phyloP scores from a whole-genome alignment of 2,329 filamentous ascomycete genomes.

The Phialocephala subalpina region DNA sequence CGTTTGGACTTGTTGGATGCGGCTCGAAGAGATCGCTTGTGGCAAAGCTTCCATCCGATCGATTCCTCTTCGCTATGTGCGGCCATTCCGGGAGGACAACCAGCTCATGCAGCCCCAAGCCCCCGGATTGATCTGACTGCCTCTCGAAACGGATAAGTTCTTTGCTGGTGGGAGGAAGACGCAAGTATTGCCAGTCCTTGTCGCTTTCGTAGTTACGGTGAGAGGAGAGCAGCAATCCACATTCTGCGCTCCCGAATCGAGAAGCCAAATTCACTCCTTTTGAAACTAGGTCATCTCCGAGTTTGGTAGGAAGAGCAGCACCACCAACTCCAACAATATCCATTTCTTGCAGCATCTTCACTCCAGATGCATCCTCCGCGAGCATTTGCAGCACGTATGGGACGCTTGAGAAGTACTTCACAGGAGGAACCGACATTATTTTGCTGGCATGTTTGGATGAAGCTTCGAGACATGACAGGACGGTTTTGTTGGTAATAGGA shows the following conservation, averaged over 20 bases:
- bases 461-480: constrained; percentile 49
- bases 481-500: constrained; percentile 64
- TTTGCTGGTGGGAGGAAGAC: constrained; percentile 46
- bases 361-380: constrained; percentile 50
- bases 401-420: constrained; percentile 69
- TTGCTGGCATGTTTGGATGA: constrained; percentile 19
- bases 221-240: constrained; percentile 70
- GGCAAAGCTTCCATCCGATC: constrained; percentile 65
- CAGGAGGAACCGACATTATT: constrained; percentile 34
- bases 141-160: constrained; percentile 54
- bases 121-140: constrained; percentile 46
- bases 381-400: constrained; percentile 65
- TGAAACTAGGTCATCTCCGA: constrained; percentile 61
- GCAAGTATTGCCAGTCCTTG: constrained; percentile 68
- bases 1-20: constrained; percentile 58
- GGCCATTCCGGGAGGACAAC: constrained; percentile 65
- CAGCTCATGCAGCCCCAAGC: constrained; percentile 63
- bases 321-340: constrained; percentile 70
- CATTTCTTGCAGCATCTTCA: constrained; percentile 57
- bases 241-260: constrained; percentile 71
- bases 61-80: constrained; percentile 64
- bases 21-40: constrained; percentile 69
- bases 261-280: constrained; percentile 64
- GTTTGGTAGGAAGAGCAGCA: constrained; percentile 59
- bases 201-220: constrained; percentile 62